A percentile compares a stretch with the other conserved stretches of the same genome.
phyloP scores from a whole-genome alignment of 805 yeast species.

The Pichia sporocuriosa region DNA sequence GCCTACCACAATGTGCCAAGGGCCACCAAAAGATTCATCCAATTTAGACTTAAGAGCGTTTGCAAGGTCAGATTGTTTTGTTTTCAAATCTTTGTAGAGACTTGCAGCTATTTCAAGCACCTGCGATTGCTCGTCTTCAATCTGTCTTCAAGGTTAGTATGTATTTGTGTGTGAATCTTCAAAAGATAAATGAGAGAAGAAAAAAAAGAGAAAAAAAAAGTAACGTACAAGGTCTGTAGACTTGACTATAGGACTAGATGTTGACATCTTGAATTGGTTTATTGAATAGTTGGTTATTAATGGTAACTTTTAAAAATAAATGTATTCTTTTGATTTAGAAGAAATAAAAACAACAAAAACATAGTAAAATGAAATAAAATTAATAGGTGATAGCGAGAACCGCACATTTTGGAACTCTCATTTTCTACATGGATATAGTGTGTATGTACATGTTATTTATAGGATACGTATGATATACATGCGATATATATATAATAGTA shows the following conservation, averaged over 20 bases:
- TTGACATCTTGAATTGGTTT: background rate
- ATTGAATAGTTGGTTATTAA: too few relatives aligned
- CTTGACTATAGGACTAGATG: background rate
- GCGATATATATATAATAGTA: too few relatives aligned
- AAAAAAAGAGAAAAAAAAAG: background rate
- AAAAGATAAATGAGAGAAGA: too few relatives aligned
- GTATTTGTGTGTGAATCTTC: background rate
- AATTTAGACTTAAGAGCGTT: conserved; percentile 54
- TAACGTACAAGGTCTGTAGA: conserved; percentile 7
- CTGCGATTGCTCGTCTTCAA: conserved; percentile 47
- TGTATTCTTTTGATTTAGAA: too few relatives aligned
- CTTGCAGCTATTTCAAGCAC: conserved; percentile 37
- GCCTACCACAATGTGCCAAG: conserved; percentile 82
- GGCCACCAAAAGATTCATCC: conserved; percentile 57
- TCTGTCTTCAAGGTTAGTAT: background rate
- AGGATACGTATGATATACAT: too few relatives aligned
- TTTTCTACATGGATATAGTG: too few relatives aligned
- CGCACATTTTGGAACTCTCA: too few relatives aligned
- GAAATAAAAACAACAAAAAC: too few relatives aligned
- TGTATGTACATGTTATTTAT: too few relatives aligned
- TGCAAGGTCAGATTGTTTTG: conserved; percentile 58
- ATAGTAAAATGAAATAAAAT: too few relatives aligned
- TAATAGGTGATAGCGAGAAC: too few relatives aligned
- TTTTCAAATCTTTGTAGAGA: conserved; percentile 35
- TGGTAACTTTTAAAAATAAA: too few relatives aligned